Evolutionary conservation across 345 rosid genomes (phyloP), one percentile per base, ranked within the genome.

Genomic region (Populus tremula): DNA sequence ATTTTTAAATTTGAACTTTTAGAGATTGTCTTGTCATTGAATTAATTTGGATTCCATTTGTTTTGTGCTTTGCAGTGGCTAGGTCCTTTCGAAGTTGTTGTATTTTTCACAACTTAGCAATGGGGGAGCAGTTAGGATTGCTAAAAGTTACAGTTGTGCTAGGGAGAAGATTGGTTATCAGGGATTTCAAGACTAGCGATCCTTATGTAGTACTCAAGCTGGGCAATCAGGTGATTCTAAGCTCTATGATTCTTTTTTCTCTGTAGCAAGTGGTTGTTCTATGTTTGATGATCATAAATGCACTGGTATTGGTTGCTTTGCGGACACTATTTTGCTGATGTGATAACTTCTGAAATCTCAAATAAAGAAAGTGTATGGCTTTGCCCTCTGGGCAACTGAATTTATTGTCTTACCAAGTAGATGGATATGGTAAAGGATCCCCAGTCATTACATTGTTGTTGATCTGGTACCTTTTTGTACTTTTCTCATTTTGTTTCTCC

Each of bases 171-270:
- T 83, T 96, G 75, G 99, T 77, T 43, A 91, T 96, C 74, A 86
- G 99, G 78, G 99, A 96, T 85, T 96, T 96, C 87, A 96, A 88
- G 85, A 91, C 88, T 79, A 96, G 99, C 78, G 99, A 96, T 89
- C 99, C 99, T 76, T 96, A 96, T 80, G 98, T 93, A 66, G 86
- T 96, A 20, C 78, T 91, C 88, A 96, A 93, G 88, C 84, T 96
- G 62, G 97, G 90, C 47, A 87, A 81, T 84, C 94, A 96, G 93
- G 99, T 90, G 67, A 78, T 53, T 73, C 63, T 27, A 33, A 4
- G 41, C 16, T 68, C 73, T 59, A 25, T 25, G 7, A 33, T 18
- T 59, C 47, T 54, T 77, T 31, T 21, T 61, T 69, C 7, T 68
- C 2, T 59, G 29, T 36, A 59, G 17, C 20, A 64, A 41, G n/a